phyloP scores from a whole-genome alignment of 768 basidiomycete species.

The Podaxis sp. region DNA sequence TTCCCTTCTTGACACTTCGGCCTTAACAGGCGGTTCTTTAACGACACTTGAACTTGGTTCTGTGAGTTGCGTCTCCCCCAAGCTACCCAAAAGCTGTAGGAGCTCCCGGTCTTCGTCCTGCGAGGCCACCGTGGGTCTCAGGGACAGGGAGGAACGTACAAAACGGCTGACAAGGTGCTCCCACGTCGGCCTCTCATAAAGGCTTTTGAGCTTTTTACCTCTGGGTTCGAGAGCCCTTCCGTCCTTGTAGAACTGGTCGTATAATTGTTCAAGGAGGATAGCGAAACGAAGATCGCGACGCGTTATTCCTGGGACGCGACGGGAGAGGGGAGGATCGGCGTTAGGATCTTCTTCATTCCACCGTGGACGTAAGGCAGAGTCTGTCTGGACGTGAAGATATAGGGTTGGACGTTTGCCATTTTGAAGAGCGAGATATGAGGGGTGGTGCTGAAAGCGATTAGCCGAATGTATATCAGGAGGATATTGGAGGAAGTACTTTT shows the following conservation, averaged over 20 bases:
- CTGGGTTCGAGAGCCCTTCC: slow-evolving; percentile 3
- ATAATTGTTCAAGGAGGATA: not conserved
- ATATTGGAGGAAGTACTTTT: not conserved
- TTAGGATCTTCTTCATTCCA: slow-evolving; percentile 12
- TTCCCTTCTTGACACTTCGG: not conserved
- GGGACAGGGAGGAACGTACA: not conserved
- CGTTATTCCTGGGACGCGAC: slow-evolving; percentile 13
- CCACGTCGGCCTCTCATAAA: not conserved
- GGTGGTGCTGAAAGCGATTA: not conserved
- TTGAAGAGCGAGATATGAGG: not conserved
- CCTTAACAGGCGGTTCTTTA: not conserved
- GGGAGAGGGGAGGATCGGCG: slow-evolving; percentile 11
- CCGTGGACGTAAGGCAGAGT: slow-evolving; percentile 4
- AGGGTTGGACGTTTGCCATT: slow-evolving; percentile 3
- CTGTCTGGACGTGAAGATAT: not conserved
- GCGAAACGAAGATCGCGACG: slow-evolving; percentile 12
- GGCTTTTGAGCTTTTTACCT: not conserved
- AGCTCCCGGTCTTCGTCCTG: not conserved
- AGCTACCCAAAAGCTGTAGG: not conserved
- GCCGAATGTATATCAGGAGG: not conserved
- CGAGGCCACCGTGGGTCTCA: not conserved
- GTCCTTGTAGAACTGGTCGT: not conserved
- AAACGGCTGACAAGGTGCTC: slow-evolving; percentile 10
- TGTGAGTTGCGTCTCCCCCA: not conserved
- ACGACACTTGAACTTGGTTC: not conserved